phyloP scores from a whole-genome alignment of 164 flowering plant species.

The Amborella trichopoda region DNA sequence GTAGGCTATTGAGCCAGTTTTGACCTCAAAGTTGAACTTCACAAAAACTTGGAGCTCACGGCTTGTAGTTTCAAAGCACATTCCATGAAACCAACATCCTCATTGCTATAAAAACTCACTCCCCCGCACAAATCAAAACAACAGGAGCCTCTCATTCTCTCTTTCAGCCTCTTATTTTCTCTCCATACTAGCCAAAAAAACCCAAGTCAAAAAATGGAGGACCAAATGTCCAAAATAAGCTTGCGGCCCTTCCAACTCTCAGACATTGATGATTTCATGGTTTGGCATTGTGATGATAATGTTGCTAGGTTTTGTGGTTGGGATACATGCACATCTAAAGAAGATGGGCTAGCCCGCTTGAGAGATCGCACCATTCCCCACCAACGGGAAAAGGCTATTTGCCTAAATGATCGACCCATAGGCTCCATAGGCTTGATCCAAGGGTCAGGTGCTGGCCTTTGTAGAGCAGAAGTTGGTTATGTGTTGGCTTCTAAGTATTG shows the following conservation, averaged over 20 bases:
- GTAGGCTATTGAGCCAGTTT: no score
- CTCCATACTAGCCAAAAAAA: no score
- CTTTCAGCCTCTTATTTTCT: no score
- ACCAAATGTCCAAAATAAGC: no score
- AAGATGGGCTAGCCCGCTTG: constrained; percentile 27
- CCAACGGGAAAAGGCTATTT: constrained; percentile 58
- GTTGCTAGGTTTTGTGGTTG: constrained; percentile 26
- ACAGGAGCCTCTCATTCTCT: no score
- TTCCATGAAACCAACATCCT: no score
- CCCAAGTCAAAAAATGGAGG: no score
- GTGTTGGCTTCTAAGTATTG: constrained; percentile 40
- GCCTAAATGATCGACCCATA: constrained; percentile 31
- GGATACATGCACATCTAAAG: constrained; percentile 31
- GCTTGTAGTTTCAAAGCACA: no score
- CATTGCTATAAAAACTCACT: no score
- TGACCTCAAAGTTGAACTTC: no score
- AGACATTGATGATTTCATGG: constrained; percentile 34
- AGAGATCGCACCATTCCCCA: constrained; percentile 19
- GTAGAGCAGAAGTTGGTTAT: constrained; percentile 56
- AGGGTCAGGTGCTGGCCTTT: constrained; percentile 12
- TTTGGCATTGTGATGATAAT: constrained; percentile 24
- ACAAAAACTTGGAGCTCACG: no score
- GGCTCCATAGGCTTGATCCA: constrained; percentile 33
- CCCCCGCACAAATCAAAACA: no score
- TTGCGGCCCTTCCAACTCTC: constrained; percentile 18